These are phyloP conservation scores for Letharia columbiana DNA, from an alignment of 495 filamentous ascomycete genomes.

Conservation along the genomic window DNA sequence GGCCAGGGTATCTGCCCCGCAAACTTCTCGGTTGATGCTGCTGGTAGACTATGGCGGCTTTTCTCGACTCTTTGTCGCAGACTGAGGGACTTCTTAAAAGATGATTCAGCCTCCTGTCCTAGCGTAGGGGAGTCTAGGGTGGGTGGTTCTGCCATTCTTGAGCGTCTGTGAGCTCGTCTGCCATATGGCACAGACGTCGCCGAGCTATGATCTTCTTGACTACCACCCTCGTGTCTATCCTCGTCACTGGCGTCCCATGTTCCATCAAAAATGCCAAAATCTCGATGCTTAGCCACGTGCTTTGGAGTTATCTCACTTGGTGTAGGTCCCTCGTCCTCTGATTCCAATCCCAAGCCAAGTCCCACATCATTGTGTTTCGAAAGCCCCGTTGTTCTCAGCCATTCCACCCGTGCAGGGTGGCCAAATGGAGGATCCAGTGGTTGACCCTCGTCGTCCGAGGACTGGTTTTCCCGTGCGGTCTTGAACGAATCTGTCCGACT, in stretches of 20 bases:
- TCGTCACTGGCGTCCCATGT: conserved; percentile 26
- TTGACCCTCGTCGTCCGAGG: conserved; percentile 54
- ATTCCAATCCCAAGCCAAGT: conserved; percentile 44
- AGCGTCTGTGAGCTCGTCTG: conserved; percentile 7
- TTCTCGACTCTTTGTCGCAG: conserved; percentile 33
- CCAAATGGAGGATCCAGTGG: conserved; percentile 39
- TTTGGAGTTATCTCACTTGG: conserved; percentile 12
- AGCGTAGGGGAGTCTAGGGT: conserved; percentile 9
- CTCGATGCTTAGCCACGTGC: conserved; percentile 7
- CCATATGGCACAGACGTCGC: conserved; percentile 4
- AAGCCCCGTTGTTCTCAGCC: conserved; percentile 16
- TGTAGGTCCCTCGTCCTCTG: conserved; percentile 27
- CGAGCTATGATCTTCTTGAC: conserved; percentile 15
- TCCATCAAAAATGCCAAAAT: conserved; percentile 28
- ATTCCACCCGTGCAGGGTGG: conserved; percentile 32
- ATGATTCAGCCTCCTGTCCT: conserved; percentile 16
- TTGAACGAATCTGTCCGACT: conserved; percentile 64
- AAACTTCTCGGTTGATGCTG: conserved; percentile 34
- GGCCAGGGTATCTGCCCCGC: conserved; percentile 41
- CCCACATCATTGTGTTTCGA: conserved; percentile 34
- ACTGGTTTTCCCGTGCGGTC: conserved; percentile 58
- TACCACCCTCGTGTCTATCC: conserved; percentile 14
- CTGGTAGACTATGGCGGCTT: conserved; percentile 24
- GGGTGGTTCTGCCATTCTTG: conserved; percentile 1
- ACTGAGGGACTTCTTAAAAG: conserved; percentile 30